phyloP scores from a whole-genome alignment of 768 basidiomycete genomes.

The Amanita rubescens region DNA sequence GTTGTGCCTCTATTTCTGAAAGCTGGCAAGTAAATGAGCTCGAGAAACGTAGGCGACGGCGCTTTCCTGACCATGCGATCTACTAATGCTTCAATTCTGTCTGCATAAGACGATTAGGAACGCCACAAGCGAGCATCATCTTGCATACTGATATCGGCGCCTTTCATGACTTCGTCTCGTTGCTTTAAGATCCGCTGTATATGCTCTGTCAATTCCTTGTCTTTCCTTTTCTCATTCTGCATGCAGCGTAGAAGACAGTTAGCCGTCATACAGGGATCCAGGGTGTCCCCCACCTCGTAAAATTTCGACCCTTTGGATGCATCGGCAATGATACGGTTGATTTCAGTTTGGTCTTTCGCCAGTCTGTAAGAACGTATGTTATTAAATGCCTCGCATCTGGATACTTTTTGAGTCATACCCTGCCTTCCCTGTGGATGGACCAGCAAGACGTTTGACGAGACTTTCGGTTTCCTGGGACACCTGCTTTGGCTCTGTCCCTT shows the following conservation, averaged over 20 bases:
- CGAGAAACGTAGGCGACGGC: not conserved
- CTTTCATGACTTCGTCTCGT: constrained; percentile 49
- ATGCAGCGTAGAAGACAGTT: not conserved
- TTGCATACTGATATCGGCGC: constrained; percentile 48
- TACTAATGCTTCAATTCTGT: constrained; percentile 52
- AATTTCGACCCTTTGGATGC: constrained; percentile 92
- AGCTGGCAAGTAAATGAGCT: constrained; percentile 33
- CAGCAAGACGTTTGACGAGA: constrained; percentile 74
- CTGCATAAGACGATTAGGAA: constrained; percentile 25
- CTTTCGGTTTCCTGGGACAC: constrained; percentile 59
- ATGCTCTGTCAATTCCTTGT: constrained; percentile 73
- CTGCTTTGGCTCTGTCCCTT: not conserved
- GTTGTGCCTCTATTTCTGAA: constrained; percentile 58
- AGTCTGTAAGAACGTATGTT: constrained; percentile 37
- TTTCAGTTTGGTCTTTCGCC: constrained; percentile 72
- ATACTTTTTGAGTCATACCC: constrained; percentile 43
- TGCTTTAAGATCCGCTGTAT: constrained; percentile 64
- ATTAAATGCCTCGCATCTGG: not conserved
- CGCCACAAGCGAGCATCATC: constrained; percentile 5
- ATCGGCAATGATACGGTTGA: constrained; percentile 84
- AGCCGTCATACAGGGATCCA: not conserved
- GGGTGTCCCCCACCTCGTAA: constrained; percentile 51
- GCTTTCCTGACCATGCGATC: constrained; percentile 57
- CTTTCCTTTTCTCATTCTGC: constrained; percentile 86
- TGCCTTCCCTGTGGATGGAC: constrained; percentile 84